Evolutionary conservation across 163 green algal species (phyloP).

Genomic region (Trebouxiophyceae sp.): DNA sequence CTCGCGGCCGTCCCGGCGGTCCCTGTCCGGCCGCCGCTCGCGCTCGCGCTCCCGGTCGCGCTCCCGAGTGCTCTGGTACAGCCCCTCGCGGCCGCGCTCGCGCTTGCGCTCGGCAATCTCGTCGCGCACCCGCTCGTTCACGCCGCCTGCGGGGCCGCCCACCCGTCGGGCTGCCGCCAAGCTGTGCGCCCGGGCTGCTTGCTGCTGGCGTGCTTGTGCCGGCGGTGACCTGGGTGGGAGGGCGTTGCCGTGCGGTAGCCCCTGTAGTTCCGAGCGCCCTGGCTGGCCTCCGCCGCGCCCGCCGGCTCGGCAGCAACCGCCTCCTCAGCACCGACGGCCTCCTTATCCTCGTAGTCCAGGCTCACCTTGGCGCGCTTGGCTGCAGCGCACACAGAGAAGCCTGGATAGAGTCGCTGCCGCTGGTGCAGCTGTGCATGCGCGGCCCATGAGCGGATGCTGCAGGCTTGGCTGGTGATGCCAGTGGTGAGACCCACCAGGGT

Average conservation of each 20-base stretch:
- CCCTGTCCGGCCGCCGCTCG: slow-evolving; percentile 2
- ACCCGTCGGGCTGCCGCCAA: background rate
- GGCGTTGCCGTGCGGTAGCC: slow-evolving; percentile 70
- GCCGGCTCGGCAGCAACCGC: background rate
- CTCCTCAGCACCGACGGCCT: background rate
- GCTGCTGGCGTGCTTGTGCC: background rate
- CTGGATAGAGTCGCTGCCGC: background rate
- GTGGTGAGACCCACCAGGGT: background rate
- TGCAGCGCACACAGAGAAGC: background rate
- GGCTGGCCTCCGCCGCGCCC: background rate
- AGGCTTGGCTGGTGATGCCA: background rate
- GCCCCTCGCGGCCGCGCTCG: slow-evolving; percentile 31
- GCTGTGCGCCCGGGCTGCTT: background rate
- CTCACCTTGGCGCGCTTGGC: background rate
- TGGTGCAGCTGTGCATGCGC: background rate
- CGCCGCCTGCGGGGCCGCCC: slow-evolving; percentile 25
- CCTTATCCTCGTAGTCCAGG: background rate
- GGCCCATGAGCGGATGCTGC: background rate
- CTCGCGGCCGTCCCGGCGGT: background rate
- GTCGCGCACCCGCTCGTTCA: slow-evolving; percentile 35
- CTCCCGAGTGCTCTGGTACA: slow-evolving; percentile 31
- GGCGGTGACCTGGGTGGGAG: slow-evolving; percentile 54
- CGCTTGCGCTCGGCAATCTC: slow-evolving; percentile 29
- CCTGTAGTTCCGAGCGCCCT: slow-evolving; percentile 55
- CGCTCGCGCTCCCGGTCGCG: slow-evolving; percentile 3